Conservation (phyloP, 2,329 filamentous ascomycete genomes). For the Diaporthe ilicicola region DNA sequence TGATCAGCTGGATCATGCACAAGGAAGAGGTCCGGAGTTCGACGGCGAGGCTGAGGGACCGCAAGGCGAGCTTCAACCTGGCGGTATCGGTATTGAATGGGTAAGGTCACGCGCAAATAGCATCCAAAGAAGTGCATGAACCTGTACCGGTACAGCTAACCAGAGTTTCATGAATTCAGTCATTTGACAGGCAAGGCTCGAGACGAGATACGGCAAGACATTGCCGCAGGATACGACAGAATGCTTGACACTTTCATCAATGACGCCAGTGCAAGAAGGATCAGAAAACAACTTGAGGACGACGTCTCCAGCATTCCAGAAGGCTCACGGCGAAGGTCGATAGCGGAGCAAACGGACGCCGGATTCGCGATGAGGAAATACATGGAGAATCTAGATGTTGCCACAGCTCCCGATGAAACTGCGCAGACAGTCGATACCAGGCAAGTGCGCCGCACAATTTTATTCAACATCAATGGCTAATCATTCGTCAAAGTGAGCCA, state of each 20-base stretch:
- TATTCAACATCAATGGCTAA: background rate
- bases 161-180: background rate
- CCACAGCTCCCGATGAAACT: background rate
- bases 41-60: slow-evolving; percentile 3
- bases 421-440: background rate
- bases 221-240: background rate
- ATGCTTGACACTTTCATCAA: background rate
- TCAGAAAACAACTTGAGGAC: background rate
- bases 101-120: background rate
- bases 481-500: background rate
- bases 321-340: background rate
- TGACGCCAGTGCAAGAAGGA: background rate
- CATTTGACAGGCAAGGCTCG: background rate
- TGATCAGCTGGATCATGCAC: slow-evolving; percentile 3
- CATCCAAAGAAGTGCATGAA: too few relatives aligned
- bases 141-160: background rate
- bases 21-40: background rate
- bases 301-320: background rate
- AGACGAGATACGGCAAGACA: background rate
- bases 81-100: background rate
- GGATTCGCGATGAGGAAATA: background rate
- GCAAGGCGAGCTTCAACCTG: background rate
- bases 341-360: background rate
- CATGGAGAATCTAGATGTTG: background rate
- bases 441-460: background rate